Evolutionary conservation across 768 basidiomycete species (phyloP).

Genomic region (Russula lepida): DNA sequence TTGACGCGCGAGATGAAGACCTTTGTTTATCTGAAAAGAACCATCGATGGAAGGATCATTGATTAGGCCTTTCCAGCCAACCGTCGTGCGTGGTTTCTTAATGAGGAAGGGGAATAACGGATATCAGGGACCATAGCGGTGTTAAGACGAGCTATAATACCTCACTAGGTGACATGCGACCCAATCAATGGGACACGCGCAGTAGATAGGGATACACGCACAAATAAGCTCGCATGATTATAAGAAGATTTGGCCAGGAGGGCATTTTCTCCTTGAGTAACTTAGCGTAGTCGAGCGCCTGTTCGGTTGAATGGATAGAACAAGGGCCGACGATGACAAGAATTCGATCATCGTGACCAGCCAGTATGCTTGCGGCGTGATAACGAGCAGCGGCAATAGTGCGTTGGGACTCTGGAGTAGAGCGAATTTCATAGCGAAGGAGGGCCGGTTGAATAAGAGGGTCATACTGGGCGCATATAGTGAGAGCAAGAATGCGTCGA

Average conservation of each 20-base stretch:
- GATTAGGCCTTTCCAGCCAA: slow-evolving; percentile 95
- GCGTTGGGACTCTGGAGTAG: slow-evolving; percentile 51
- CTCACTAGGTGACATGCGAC: slow-evolving; percentile 35
- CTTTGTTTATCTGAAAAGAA: slow-evolving; percentile 95
- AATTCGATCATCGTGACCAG: slow-evolving; percentile 77
- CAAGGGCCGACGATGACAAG: slow-evolving; percentile 94
- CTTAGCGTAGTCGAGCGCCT: slow-evolving; percentile 78
- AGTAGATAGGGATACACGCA: slow-evolving; percentile 37
- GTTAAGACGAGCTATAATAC: slow-evolving; percentile 23
- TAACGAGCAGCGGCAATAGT: slow-evolving; percentile 78
- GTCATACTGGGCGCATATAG: slow-evolving; percentile 59
- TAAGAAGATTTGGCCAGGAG: slow-evolving; percentile 66
- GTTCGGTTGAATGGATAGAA: slow-evolving; percentile 83
- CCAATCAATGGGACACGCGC: slow-evolving; percentile 18
- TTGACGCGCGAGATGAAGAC: slow-evolving; percentile 78
- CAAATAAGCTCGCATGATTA: slow-evolving; percentile 98
- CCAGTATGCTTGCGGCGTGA: slow-evolving; percentile 67
- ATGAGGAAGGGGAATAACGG: background rate
- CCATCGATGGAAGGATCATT: slow-evolving; percentile 95
- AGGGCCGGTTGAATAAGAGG: slow-evolving; percentile 92
- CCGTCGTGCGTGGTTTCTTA: slow-evolving; percentile 93
- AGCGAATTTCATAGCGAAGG: slow-evolving; percentile 77
- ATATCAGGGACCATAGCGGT: background rate
- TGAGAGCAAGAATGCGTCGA: slow-evolving; percentile 1
- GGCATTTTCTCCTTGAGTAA: slow-evolving; percentile 60